Percentiles rank a stretch among this genome's conserved stretches.
phyloP scores from a whole-genome alignment of 2,329 filamentous ascomycete species.

The Neonectria sp. region DNA sequence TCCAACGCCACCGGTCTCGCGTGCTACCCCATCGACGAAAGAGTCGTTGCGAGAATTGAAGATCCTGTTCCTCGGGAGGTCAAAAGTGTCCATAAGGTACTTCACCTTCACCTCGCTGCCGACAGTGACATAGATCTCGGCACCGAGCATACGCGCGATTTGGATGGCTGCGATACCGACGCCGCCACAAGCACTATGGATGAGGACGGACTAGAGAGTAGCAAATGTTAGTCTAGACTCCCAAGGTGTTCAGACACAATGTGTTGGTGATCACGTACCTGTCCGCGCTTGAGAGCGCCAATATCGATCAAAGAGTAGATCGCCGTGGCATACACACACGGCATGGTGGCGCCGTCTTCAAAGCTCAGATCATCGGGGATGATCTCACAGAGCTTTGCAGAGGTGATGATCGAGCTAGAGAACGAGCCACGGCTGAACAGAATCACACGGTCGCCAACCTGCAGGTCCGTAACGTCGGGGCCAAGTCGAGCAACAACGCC shows the following conservation, averaged over 20 bases:
- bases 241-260: no score
- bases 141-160: conserved; percentile 48
- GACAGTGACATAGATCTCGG: conserved; percentile 56
- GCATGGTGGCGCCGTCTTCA: conserved; percentile 54
- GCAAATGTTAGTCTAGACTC: neutral
- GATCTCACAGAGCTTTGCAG: conserved; percentile 41
- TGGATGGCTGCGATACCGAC: conserved; percentile 53
- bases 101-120: conserved; percentile 54
- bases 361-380: conserved; percentile 56
- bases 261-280: neutral
- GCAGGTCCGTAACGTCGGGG: conserved; percentile 46
- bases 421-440: conserved; percentile 36
- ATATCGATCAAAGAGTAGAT: conserved; percentile 50
- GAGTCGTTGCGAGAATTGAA: conserved; percentile 51
- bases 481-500: conserved; percentile 51
- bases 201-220: conserved; percentile 48
- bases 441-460: conserved; percentile 53
- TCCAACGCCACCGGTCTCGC: conserved; percentile 47
- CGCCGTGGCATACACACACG: conserved; percentile 53
- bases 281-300: conserved; percentile 6
- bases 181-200: conserved; percentile 54
- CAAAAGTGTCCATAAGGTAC: conserved; percentile 50
- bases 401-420: conserved; percentile 50
- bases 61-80: conserved; percentile 51
- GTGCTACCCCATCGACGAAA: conserved; percentile 50